Base-by-base conservation (phyloP, 495 filamentous ascomycete genomes). In the Penicillium manginii region DNA sequence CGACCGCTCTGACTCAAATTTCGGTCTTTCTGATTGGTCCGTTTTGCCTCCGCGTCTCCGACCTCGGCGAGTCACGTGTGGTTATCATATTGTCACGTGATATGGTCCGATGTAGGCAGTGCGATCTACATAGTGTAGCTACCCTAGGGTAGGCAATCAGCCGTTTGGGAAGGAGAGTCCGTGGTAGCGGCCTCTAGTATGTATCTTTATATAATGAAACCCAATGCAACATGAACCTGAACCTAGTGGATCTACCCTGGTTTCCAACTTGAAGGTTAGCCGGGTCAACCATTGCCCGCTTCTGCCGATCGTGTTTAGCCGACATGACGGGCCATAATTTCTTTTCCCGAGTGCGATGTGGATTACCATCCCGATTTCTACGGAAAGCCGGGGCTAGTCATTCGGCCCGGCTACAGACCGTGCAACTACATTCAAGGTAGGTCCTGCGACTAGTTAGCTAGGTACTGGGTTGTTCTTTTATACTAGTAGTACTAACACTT, bases 1-100 rank as follows among this genome's bases (percentile, higher is more conserved):
- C 60, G 57, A 63, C 58, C 46, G 58, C 51, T 60, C 54, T 60
- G 64, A 63, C 57, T 67, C 67, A 66, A 60, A 69, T 70, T 74
- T 64, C 63, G 52, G 39, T 12, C 21, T 18, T 14, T 42, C 2
- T 70, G 57, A 76, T 76, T 76, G 72, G 73, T 21, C 22, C 21
- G 9, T 14, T 8, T 10, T 35, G 26, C 54, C 57, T 68, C 58
- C 55, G 60, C 66, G 50, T n/a, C 72, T 76, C 73, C 74, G 74
- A 73, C 70, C 69, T 67, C 67, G 67, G 67, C 64, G 42, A 35
- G 37, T 59, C 60, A 62, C 52, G 18, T 62, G 59, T 42, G 17
- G 18, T 61, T 61, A 50, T 54, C 54, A 54, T 50, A 3, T 17
- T 50, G 7, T 17, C 53, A 55, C 43, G 53, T 55, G 53, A 50